Base-by-base conservation (phyloP, 108 stramenopile species). In the Fragilariopsis cylindrus region DNA sequence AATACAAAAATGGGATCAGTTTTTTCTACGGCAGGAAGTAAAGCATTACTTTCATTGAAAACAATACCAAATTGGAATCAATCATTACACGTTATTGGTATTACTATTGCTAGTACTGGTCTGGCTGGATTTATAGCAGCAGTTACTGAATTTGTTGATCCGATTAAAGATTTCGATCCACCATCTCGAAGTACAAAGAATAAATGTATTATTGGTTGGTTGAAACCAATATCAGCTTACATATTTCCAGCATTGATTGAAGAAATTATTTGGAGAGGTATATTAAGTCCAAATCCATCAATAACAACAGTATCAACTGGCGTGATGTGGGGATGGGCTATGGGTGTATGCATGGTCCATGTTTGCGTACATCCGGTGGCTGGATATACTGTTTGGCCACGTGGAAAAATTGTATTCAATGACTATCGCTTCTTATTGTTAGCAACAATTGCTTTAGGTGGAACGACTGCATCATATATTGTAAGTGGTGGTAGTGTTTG, bases 211-310 rank as follows among this genome's bases (percentile, higher is more conserved):
- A 57, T 8, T 60, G 58, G 41, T 42, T 60, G 7, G 13, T 19
- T 60, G 7, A 71, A 62, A 57, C 75, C 80, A 2, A 15, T 71
- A 5, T 70, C 73, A 15, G 80, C 80, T 42, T 75, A 76, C 13
- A 5, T 81, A 16, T 55, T 81, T 62, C 80, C 80, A 50, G 57
- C 75, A 15, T 50, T 81, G 21, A 40, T 72, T 3, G 80, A 81
- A 75, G 80, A 81, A 76, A 57, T 72, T 4, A 21, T 81, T 56
- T 72, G 80, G 80, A 74, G 80, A 71, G 80, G 75, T 7, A 43
- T 60, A 8, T n/a, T 81, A 48, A 43, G 72, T 18, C 64, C 74
- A 5, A 46, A 53, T 12, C 70, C 71, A 9, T 53, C 65, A 1
- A 15, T 46, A 30, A 30, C 30, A 30, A 30, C 30, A 2, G 30